These are phyloP conservation scores for Dalechampia spathulata DNA, from an alignment of 441 rosid species.

Conservation along the genomic window DNA sequence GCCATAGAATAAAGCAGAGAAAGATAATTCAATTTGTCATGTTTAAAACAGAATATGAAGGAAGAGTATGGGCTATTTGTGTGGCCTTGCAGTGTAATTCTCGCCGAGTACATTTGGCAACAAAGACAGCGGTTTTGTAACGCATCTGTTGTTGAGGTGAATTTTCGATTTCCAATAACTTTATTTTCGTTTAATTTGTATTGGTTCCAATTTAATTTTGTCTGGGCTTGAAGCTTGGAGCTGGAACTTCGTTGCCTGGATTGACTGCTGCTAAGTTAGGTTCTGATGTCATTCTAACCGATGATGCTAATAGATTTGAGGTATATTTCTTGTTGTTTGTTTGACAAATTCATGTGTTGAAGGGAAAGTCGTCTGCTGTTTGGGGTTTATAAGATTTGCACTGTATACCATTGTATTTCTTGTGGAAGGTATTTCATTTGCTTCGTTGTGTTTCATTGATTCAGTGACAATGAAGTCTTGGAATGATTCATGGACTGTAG, in stretches of 20 bases:
- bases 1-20: too few relatives aligned
- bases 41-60: conserved; percentile 48
- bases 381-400: background rate
- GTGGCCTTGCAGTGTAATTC: conserved; percentile 78
- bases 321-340: conserved; percentile 16
- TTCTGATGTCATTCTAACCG: conserved; percentile 58
- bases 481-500: too few relatives aligned
- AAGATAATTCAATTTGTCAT: too few relatives aligned
- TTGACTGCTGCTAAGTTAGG: conserved; percentile 77
- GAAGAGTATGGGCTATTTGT: conserved; percentile 82
- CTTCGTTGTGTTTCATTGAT: too few relatives aligned
- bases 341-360: background rate
- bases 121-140: conserved; percentile 49
- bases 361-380: background rate
- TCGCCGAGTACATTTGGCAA: conserved; percentile 84
- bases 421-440: too few relatives aligned
- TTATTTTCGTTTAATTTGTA: too few relatives aligned
- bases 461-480: too few relatives aligned
- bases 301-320: conserved; percentile 53
- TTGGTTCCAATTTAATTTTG: too few relatives aligned
- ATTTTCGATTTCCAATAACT: background rate
- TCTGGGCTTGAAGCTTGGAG: conserved; percentile 66
- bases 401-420: too few relatives aligned
- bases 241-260: conserved; percentile 85
- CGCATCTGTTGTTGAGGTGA: conserved; percentile 41